Conservation (phyloP, 352 stramenopile species). For the Pythium aphanidermatum region DNA sequence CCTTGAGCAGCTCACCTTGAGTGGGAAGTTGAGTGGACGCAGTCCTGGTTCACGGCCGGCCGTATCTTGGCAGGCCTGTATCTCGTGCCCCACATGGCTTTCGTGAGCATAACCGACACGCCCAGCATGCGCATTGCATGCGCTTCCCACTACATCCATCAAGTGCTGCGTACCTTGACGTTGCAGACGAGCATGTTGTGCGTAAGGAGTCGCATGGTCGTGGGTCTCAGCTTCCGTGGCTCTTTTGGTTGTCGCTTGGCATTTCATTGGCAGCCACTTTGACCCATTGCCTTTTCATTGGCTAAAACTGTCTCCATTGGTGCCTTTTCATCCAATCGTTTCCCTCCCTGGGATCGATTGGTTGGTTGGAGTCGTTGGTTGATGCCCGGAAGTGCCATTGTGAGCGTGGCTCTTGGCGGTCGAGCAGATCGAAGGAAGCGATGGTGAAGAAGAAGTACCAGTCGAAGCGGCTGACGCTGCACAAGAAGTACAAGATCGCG, state of each 20-base stretch:
- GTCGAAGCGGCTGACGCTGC: slow-evolving; percentile 95
- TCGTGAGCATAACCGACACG: slow-evolving; percentile 3
- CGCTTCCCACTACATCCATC: neutral
- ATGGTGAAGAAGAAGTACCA: slow-evolving; percentile 99
- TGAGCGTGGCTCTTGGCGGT: slow-evolving; percentile 12
- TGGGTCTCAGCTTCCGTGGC: neutral
- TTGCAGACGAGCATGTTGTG: slow-evolving; percentile 88
- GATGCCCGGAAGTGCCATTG: neutral
- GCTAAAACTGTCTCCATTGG: neutral
- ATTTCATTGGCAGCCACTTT: slow-evolving; percentile 19
- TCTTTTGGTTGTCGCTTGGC: slow-evolving; percentile 1
- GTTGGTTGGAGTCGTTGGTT: slow-evolving; percentile 18
- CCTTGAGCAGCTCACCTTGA: slow-evolving; percentile 32
- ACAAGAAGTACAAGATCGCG: slow-evolving; percentile 99
- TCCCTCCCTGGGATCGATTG: slow-evolving; percentile 17
- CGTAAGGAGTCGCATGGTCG: slow-evolving; percentile 71
- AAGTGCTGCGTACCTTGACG: slow-evolving; percentile 43
- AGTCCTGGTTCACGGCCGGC: slow-evolving; percentile 49
- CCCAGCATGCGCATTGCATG: neutral
- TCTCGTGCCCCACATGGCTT: neutral
- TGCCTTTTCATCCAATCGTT: slow-evolving; percentile 15
- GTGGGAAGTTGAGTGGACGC: slow-evolving; percentile 75
- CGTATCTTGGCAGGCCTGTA: slow-evolving; percentile 72
- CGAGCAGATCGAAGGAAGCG: neutral
- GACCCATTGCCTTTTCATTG: slow-evolving; percentile 10